Conservation (phyloP, 345 rosid species). For the Fremontodendron californicum region DNA sequence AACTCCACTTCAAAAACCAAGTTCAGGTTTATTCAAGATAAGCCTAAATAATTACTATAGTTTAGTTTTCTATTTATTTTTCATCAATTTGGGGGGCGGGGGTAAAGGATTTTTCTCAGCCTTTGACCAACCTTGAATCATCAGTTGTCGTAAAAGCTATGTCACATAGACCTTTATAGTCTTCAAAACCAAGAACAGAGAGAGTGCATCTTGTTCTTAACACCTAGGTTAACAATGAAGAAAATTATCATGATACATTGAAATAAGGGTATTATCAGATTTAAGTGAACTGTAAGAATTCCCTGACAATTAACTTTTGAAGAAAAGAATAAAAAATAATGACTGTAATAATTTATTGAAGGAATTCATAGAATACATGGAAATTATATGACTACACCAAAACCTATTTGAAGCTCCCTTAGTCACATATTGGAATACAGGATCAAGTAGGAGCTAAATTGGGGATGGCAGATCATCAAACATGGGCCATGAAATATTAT, state of each 20-base stretch:
- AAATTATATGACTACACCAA: not conserved
- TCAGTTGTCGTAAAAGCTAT: slow-evolving; percentile 53
- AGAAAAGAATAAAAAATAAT: not conserved
- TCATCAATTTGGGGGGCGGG: not conserved
- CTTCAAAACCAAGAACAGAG: slow-evolving; percentile 47
- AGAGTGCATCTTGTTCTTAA: slow-evolving; percentile 47
- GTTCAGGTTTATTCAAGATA: not conserved
- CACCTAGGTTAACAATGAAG: slow-evolving; percentile 43
- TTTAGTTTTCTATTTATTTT: not conserved
- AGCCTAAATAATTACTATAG: not conserved
- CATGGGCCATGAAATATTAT: not conserved
- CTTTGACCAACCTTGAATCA: slow-evolving; percentile 53
- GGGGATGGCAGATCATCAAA: not conserved
- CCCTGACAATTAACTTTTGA: not conserved
- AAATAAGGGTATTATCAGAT: not conserved
- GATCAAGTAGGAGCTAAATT: not conserved
- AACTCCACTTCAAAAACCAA: not conserved
- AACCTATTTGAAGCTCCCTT: not conserved
- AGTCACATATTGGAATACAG: not conserved
- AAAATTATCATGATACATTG: not conserved
- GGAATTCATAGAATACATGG: not conserved
- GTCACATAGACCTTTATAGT: slow-evolving; percentile 60
- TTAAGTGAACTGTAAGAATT: not conserved
- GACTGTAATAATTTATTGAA: not conserved
- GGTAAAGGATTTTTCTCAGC: not conserved